Evolutionary conservation across 2,329 filamentous ascomycete genomes (phyloP).

Genomic region (Clarireedia monteithiana): DNA sequence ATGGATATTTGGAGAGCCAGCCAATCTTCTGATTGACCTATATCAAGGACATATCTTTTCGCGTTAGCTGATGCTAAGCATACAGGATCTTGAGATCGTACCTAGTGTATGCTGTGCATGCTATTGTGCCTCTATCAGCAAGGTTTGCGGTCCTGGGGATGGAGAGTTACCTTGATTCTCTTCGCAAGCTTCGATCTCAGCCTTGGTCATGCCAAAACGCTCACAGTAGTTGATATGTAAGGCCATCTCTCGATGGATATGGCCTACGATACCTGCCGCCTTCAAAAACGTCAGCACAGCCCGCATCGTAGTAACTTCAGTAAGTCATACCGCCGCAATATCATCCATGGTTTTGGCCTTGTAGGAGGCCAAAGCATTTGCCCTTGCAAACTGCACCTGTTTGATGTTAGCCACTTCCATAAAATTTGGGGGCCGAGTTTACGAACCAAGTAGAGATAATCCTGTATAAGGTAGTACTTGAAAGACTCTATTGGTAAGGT

Average conservation of each 20-base stretch:
- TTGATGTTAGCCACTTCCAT: neutral
- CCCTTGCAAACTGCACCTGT: conserved; percentile 78
- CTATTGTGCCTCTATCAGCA: conserved; percentile 25
- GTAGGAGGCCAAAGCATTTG: conserved; percentile 77
- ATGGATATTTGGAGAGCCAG: conserved; percentile 78
- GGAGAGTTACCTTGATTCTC: conserved; percentile 59
- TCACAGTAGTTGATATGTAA: conserved; percentile 79
- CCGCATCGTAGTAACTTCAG: neutral
- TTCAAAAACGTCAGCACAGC: conserved; percentile 24
- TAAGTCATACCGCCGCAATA: conserved; percentile 54
- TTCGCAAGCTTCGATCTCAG: conserved; percentile 63
- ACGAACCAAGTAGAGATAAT: conserved; percentile 78
- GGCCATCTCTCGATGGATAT: conserved; percentile 72
- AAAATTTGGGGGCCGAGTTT: neutral
- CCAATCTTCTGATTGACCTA: conserved; percentile 83
- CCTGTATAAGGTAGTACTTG: conserved; percentile 83
- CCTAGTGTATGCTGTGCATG: conserved; percentile 72
- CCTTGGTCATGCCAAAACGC: conserved; percentile 66
- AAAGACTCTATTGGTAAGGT: conserved; percentile 69
- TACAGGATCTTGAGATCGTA: conserved; percentile 9
- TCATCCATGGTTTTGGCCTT: conserved; percentile 69
- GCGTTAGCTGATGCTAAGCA: neutral
- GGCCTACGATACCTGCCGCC: conserved; percentile 63
- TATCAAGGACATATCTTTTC: conserved; percentile 70
- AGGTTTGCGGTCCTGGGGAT: neutral